Conservation (phyloP, 345 rosid genomes). For the Populus alba region DNA sequence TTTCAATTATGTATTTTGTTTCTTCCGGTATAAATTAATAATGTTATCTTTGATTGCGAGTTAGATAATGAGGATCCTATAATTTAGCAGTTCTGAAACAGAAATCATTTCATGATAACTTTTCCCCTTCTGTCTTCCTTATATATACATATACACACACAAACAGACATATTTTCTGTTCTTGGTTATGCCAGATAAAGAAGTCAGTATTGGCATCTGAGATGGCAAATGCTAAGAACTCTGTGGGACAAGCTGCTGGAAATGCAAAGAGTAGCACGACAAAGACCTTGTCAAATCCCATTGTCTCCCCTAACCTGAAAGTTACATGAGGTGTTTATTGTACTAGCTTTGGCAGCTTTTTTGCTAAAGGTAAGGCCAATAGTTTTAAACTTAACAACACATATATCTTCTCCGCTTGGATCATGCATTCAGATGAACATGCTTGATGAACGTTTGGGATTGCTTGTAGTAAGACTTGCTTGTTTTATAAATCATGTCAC, state of each 20-base stretch:
- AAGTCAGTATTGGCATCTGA: conserved; percentile 57
- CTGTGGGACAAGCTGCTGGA: conserved; percentile 50
- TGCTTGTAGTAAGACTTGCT: neutral
- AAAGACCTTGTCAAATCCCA: conserved; percentile 54
- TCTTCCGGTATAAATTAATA: neutral
- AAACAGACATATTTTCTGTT: neutral
- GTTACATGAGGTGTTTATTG: conserved; percentile 19
- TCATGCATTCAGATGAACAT: neutral
- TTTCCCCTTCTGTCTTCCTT: neutral
- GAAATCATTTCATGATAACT: neutral
- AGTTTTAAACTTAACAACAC: neutral
- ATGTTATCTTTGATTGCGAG: neutral
- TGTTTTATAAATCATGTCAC: too few relatives aligned
- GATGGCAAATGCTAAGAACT: conserved; percentile 45
- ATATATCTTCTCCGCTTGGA: neutral
- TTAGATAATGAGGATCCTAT: neutral
- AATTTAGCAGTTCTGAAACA: neutral
- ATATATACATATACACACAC: neutral
- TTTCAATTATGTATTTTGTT: neutral
- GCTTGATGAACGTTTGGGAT: neutral
- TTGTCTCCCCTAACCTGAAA: conserved; percentile 57
- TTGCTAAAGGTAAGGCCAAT: neutral
- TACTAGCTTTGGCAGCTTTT: neutral
- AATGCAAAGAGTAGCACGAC: conserved; percentile 54
- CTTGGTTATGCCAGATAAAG: conserved; percentile 53